Evolutionary conservation across 139 green algal genomes (phyloP).

Genomic region (Asterochloris sp.): DNA sequence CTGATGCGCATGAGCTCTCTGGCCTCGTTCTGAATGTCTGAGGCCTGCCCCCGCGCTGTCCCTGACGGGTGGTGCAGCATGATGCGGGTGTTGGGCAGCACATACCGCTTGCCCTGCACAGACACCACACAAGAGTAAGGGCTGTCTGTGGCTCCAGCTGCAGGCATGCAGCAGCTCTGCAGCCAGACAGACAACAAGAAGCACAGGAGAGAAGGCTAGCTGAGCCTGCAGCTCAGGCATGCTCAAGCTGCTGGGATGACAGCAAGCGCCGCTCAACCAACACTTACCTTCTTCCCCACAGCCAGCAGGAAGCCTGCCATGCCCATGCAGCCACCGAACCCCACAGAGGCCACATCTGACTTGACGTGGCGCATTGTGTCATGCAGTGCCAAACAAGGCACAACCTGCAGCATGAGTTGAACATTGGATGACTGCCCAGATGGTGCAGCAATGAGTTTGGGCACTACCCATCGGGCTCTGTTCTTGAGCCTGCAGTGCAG

Average conservation of each 20-base stretch:
- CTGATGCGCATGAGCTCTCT: slow-evolving; percentile 91
- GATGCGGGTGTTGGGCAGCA: slow-evolving; percentile 89
- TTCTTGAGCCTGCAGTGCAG: no score
- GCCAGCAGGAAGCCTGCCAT: slow-evolving; percentile 97
- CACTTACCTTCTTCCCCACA: slow-evolving; percentile 81
- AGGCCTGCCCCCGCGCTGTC: slow-evolving; percentile 84
- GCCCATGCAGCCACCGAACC: slow-evolving; percentile 91
- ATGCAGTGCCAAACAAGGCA: slow-evolving; percentile 90
- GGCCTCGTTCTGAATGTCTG: slow-evolving; percentile 97
- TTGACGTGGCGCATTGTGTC: slow-evolving; percentile 97
- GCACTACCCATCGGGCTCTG: no score
- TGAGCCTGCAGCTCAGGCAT: neutral
- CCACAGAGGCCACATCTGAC: slow-evolving; percentile 88
- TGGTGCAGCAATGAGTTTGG: no score
- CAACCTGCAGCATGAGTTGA: slow-evolving; percentile 49
- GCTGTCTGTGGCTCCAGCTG: no score
- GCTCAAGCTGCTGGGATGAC: neutral
- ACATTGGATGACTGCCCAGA: no score
- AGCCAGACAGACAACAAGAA: no score
- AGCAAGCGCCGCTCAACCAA: neutral
- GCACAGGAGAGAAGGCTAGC: no score
- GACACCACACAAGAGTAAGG: neutral
- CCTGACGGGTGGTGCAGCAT: slow-evolving; percentile 97
- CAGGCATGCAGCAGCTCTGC: no score
- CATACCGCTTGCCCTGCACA: slow-evolving; percentile 80